These are phyloP conservation scores for Didymella glomerata DNA, from an alignment of 2,329 filamentous ascomycete genomes.

Conservation along the genomic window DNA sequence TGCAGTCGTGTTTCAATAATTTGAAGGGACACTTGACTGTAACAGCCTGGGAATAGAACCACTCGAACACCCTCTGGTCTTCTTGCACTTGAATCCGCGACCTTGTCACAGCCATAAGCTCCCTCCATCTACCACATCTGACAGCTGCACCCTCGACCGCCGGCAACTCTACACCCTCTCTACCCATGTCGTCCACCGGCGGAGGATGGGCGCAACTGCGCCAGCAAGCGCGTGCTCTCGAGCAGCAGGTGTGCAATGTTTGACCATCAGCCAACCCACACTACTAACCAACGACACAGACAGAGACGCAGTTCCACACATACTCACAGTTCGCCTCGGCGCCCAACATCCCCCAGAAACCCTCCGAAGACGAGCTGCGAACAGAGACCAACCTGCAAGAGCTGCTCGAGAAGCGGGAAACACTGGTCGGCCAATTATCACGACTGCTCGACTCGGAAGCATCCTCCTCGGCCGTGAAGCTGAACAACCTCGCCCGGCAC, in stretches of 20 bases:
- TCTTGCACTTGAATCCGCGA: too few relatives aligned
- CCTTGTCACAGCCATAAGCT: too few relatives aligned
- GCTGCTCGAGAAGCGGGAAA: slow-evolving; percentile 85
- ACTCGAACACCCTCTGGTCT: too few relatives aligned
- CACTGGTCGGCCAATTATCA: slow-evolving; percentile 79
- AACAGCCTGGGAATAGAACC: too few relatives aligned
- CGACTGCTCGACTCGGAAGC: slow-evolving; percentile 94
- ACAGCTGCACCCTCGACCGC: neutral
- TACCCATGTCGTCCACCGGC: slow-evolving; percentile 51
- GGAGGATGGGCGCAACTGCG: slow-evolving; percentile 88
- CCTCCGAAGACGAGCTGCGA: slow-evolving; percentile 82
- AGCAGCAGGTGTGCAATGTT: slow-evolving; percentile 74
- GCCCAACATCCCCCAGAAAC: slow-evolving; percentile 79
- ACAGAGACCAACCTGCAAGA: slow-evolving; percentile 85
- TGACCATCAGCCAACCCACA: slow-evolving; percentile 15
- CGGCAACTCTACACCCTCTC: neutral
- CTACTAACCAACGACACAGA: slow-evolving; percentile 63
- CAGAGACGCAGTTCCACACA: slow-evolving; percentile 80
- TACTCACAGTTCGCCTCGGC: slow-evolving; percentile 92
- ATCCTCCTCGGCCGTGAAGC: slow-evolving; percentile 91
- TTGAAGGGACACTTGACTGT: too few relatives aligned
- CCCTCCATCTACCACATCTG: too few relatives aligned
- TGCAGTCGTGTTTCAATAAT: too few relatives aligned
- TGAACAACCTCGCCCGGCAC: slow-evolving; percentile 91
- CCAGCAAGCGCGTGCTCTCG: slow-evolving; percentile 86